These are phyloP conservation scores for grape (Vitis vinifera) DNA, from an alignment of 164 flowering plant species.

Conservation along the genomic window ASM3070453v1 NC_081810.1:14796001-14796500, in stretches of 20 bases:
- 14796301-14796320: conserved; percentile 27
- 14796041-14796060: neutral
- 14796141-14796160: conserved; percentile 41
- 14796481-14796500: conserved; percentile 37
- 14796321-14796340: conserved; percentile 30
- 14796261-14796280: neutral
- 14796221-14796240: neutral
- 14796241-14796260: neutral
- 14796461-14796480: conserved; percentile 33
- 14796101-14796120: conserved; percentile 38
- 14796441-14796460: conserved; percentile 19
- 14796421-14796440: conserved; percentile 38
- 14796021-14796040: neutral
- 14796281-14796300: conserved; percentile 10
- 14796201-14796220: neutral
- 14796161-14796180: conserved; percentile 57
- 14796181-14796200: conserved; percentile 45
- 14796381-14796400: conserved; percentile 32
- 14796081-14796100: conserved; percentile 53
- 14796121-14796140: conserved; percentile 44
- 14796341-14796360: conserved; percentile 11
- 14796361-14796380: conserved; percentile 23
- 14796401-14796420: conserved; percentile 25
- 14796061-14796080: neutral
- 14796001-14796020: no score